These are phyloP conservation scores for Fusarium mundagurra DNA, from an alignment of 2,329 filamentous ascomycete species.

Conservation along the genomic window DNA sequence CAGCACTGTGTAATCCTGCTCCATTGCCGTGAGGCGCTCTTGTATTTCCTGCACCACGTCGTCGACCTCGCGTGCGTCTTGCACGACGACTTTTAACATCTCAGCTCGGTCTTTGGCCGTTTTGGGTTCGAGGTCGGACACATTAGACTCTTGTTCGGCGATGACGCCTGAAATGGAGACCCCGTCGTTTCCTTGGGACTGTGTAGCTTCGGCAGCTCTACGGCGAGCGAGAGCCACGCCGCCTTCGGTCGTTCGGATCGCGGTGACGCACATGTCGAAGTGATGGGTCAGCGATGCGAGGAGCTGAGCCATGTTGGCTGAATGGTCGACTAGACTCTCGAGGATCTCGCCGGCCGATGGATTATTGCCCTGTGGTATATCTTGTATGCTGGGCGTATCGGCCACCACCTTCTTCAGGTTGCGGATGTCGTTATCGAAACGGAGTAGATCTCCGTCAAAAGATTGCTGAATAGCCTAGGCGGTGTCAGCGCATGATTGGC, in stretches of 20 bases:
- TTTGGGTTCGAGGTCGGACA: constrained; percentile 71
- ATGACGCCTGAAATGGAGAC: constrained; percentile 75
- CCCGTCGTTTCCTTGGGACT: constrained; percentile 56
- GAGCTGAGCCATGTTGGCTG: constrained; percentile 82
- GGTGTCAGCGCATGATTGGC: constrained; percentile 5
- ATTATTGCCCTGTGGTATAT: constrained; percentile 46
- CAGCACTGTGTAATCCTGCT: constrained; percentile 72
- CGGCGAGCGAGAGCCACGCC: constrained; percentile 74
- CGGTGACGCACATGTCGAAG: constrained; percentile 92
- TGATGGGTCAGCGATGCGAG: constrained; percentile 85
- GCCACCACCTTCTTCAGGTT: constrained; percentile 68
- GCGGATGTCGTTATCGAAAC: constrained; percentile 79
- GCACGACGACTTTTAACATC: constrained; percentile 82
- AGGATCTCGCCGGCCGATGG: constrained; percentile 63
- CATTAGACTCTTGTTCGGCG: constrained; percentile 63
- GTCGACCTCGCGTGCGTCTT: constrained; percentile 75
- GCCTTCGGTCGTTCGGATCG: constrained; percentile 89
- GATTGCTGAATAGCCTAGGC: constrained; percentile 69
- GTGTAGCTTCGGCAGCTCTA: constrained; percentile 72
- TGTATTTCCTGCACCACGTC: constrained; percentile 76
- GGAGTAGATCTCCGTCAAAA: constrained; percentile 79
- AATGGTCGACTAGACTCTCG: constrained; percentile 75
- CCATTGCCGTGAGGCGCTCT: constrained; percentile 80
- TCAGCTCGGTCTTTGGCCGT: constrained; percentile 80
- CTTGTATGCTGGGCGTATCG: constrained; percentile 50